Conservation (phyloP, 176 grass and related monocot species). For the Otatea glauca region DNA sequence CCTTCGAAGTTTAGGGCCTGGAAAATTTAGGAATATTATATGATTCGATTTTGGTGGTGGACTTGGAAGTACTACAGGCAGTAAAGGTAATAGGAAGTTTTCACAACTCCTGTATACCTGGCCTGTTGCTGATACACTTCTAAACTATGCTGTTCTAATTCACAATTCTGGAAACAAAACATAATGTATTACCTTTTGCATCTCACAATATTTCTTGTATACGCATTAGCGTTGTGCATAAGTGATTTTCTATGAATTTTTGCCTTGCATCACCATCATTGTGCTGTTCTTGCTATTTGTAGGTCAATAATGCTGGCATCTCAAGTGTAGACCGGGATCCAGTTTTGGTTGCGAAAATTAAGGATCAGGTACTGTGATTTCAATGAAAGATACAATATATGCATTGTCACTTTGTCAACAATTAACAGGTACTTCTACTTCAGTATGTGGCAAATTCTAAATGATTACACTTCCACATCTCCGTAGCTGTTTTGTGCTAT, state of each 20-base stretch:
- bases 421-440: not conserved
- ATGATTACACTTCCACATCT: too few species aligned
- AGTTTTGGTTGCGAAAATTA: slow-evolving; percentile 46
- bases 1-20: not conserved
- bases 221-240: not conserved
- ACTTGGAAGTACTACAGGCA: too few species aligned
- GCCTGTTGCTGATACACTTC: not conserved
- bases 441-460: not conserved
- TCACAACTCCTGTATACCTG: not conserved
- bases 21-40: slow-evolving; percentile 1
- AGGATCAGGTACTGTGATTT: slow-evolving; percentile 43
- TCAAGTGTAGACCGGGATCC: slow-evolving; percentile 53
- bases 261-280: not conserved
- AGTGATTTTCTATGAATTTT: not conserved
- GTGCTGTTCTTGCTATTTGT: not conserved
- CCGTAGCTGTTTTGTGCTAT: too few species aligned
- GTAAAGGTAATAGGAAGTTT: not conserved
- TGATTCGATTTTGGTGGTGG: too few species aligned
- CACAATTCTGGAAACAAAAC: not conserved
- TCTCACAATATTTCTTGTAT: not conserved
- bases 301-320: slow-evolving; percentile 77
- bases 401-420: not conserved
- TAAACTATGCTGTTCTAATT: not conserved
- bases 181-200: not conserved
- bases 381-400: not conserved